Percentiles rank a stretch among this genome's conserved stretches.
These are phyloP conservation scores for Acacia melanoxylon DNA, from an alignment of 306 rosid species.

Conservation along the genomic window DNA sequence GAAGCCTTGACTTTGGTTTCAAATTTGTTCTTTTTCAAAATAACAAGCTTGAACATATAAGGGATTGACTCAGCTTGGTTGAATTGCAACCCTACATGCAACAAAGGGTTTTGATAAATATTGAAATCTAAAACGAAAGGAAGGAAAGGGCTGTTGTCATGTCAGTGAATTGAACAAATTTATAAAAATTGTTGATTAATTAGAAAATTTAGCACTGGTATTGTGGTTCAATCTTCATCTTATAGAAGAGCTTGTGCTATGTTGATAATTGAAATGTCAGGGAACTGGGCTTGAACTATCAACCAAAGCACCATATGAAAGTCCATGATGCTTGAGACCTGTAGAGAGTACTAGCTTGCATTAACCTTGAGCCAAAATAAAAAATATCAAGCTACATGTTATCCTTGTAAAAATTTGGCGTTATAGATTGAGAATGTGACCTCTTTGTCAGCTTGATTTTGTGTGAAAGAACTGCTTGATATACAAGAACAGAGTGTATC, in stretches of 20 bases:
- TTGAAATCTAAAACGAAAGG: not conserved
- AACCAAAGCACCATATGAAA: not conserved
- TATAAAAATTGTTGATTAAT: not conserved
- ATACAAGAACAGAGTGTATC: not conserved
- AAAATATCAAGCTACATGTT: not conserved
- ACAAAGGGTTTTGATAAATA: not conserved
- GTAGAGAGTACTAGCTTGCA: not conserved
- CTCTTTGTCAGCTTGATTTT: not conserved
- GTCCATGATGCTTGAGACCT: not conserved
- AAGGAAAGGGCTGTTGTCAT: not conserved
- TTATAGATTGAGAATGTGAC: not conserved
- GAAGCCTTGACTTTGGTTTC: not conserved
- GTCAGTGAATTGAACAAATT: not conserved
- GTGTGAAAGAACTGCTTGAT: not conserved
- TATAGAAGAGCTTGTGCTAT: not conserved
- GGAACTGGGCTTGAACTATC: not conserved
- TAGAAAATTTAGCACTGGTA: not conserved
- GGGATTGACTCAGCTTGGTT: too few relatives aligned
- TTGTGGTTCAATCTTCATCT: not conserved
- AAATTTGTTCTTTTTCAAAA: not conserved
- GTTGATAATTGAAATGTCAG: not conserved
- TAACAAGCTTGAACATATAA: not conserved
- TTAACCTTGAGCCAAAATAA: not conserved
- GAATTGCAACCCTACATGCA: not conserved
- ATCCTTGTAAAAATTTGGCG: not conserved